Evolutionary conservation across 352 stramenopile genomes (phyloP).

Genomic region (Paralagenidium karlingii): DNA sequence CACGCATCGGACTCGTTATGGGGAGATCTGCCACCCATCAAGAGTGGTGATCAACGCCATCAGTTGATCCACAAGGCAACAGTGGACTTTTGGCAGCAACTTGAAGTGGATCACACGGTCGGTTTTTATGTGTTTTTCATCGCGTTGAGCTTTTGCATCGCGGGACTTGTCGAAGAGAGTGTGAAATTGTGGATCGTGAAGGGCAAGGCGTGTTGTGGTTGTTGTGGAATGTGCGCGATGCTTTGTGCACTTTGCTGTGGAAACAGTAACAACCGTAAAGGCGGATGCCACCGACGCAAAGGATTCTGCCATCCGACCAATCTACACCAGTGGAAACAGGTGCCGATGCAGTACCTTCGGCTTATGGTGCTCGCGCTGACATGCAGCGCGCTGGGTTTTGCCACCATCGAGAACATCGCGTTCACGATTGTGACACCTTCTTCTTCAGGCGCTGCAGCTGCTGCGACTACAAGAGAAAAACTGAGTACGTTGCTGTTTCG

Average conservation of each 20-base stretch:
- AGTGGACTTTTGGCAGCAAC: conserved; percentile 22
- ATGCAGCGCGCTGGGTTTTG: conserved; percentile 39
- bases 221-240: too few relatives aligned
- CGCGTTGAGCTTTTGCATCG: conserved; percentile 33
- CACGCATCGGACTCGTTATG: too few relatives aligned
- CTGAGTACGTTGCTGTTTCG: conserved; percentile 26
- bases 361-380: conserved; percentile 46
- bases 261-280: too few relatives aligned
- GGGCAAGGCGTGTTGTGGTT: conserved; percentile 25
- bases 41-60: conserved; percentile 11
- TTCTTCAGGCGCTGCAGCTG: too few relatives aligned
- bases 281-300: too few relatives aligned
- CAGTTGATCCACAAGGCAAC: too few relatives aligned
- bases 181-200: conserved; percentile 63
- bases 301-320: conserved; percentile 37
- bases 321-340: conserved; percentile 23
- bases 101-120: conserved; percentile 41
- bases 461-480: conserved; percentile 14
- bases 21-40: conserved; percentile 5
- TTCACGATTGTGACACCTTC: too few relatives aligned
- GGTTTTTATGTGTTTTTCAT: conserved; percentile 52
- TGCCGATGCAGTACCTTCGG: conserved; percentile 32
- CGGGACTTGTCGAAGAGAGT: conserved; percentile 45
- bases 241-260: too few relatives aligned
- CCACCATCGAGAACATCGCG: conserved; percentile 39